phyloP scores from a whole-genome alignment of 192 early-diverging fungal species.

The Umbelopsis vinacea region DNA sequence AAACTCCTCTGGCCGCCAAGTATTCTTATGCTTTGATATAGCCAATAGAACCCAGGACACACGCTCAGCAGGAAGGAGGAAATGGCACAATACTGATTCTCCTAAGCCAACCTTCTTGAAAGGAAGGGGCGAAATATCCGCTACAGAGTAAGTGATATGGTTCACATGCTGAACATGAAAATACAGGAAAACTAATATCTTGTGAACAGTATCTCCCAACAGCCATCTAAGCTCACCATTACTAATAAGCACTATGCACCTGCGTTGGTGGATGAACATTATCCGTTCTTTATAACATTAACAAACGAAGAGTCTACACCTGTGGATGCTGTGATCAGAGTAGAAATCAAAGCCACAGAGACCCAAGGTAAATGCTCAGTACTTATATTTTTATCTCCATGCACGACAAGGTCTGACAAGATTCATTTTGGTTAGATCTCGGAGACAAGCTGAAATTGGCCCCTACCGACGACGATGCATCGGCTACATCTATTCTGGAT shows the following conservation, averaged over 20 bases:
- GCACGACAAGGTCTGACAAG: neutral
- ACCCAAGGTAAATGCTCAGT: constrained; percentile 35
- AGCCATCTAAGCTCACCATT: constrained; percentile 65
- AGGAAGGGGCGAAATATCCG: constrained; percentile 58
- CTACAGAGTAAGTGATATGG: constrained; percentile 42
- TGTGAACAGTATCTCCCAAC: constrained; percentile 54
- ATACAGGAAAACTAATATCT: neutral
- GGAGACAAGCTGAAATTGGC: constrained; percentile 23
- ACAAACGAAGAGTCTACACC: constrained; percentile 64
- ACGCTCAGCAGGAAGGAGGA: constrained; percentile 21
- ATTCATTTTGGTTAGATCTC: neutral
- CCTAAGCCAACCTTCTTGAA: constrained; percentile 46
- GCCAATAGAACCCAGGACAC: constrained; percentile 35
- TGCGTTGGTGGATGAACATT: constrained; percentile 71
- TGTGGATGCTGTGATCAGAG: constrained; percentile 60
- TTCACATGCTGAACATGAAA: constrained; percentile 1
- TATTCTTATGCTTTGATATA: constrained; percentile 47
- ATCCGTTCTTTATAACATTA: constrained; percentile 62
- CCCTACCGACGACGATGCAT: constrained; percentile 18
- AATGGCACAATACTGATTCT: constrained; percentile 26
- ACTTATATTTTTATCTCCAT: too few species aligned
- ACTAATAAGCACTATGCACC: constrained; percentile 57
- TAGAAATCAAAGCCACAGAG: constrained; percentile 61
- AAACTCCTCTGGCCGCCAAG: constrained; percentile 48
- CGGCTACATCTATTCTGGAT: constrained; percentile 28